Conservation (phyloP, 805 yeast species). For the Saccharomycopsis oosterbeekiorum region DNA sequence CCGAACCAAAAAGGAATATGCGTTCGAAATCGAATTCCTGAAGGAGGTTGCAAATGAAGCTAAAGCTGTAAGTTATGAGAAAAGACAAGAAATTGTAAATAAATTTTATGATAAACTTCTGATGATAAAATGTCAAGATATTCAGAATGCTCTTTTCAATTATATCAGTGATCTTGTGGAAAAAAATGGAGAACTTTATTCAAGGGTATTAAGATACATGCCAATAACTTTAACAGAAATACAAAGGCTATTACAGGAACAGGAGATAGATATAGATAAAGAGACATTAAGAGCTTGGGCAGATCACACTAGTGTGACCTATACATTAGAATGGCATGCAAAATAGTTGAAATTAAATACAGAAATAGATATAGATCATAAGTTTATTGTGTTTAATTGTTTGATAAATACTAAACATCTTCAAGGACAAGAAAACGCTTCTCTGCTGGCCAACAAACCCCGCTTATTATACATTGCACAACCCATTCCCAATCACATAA, state of each 20-base stretch:
- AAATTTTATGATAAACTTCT: neutral
- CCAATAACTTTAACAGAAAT: constrained; percentile 13
- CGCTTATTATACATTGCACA: constrained; percentile 46
- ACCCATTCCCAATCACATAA: constrained; percentile 57
- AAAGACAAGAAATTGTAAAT: neutral
- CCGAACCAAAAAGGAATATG: neutral
- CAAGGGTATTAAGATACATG: constrained; percentile 7
- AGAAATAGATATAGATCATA: neutral
- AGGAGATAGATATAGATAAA: constrained; percentile 4
- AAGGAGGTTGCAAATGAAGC: neutral
- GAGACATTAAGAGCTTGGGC: constrained; percentile 11
- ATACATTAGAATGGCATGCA: constrained; percentile 3
- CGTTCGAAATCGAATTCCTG: neutral
- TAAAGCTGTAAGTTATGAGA: neutral
- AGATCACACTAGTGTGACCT: constrained; percentile 8
- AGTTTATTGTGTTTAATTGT: neutral
- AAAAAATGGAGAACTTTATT: constrained; percentile 2
- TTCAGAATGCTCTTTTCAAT: constrained; percentile 4
- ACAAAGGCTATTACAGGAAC: neutral
- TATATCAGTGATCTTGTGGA: constrained; percentile 3
- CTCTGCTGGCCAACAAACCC: constrained; percentile 21
- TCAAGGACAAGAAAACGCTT: neutral
- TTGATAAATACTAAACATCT: neutral
- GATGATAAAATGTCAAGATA: neutral
- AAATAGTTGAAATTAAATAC: neutral